Percentiles rank a stretch among this genome's conserved stretches.
Evolutionary conservation across 495 filamentous ascomycete species (phyloP).

Genomic region (Schizothecium vesticola): DNA sequence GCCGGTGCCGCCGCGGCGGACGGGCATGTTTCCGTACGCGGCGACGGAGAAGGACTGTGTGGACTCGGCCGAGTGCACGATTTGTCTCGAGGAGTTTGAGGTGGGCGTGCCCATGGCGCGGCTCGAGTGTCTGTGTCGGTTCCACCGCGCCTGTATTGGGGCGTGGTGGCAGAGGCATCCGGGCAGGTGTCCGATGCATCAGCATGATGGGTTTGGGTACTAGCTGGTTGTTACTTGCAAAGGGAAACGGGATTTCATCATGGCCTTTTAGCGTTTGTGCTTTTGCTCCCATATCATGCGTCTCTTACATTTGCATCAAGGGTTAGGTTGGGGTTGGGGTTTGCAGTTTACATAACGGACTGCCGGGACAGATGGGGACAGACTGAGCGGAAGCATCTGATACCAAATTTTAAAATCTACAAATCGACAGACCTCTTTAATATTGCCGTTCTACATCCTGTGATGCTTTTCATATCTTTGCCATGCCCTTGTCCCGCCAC

Average conservation of each 20-base stretch:
- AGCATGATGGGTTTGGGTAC: conserved; percentile 47
- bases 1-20: conserved; percentile 32
- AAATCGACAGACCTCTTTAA: not conserved
- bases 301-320: not conserved
- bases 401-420: not conserved
- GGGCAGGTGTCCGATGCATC: conserved; percentile 51
- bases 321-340: not conserved
- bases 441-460: not conserved
- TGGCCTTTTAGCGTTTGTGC: not conserved
- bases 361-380: not conserved
- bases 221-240: conserved; percentile 13
- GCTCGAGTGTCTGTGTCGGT: conserved; percentile 89
- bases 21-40: conserved; percentile 56
- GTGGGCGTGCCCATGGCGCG: conserved; percentile 76
- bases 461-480: not conserved
- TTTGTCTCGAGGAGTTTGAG: conserved; percentile 94
- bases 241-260: not conserved
- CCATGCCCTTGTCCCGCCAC: not conserved
- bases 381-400: not conserved
- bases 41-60: conserved; percentile 93
- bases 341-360: not conserved
- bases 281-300: not conserved
- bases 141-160: conserved; percentile 67
- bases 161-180: conserved; percentile 49
- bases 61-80: conserved; percentile 79